Percentiles rank a stretch among this genome's conserved stretches.
These are phyloP conservation scores for Eutrema salsugineum DNA, from an alignment of 441 rosid species.

Conservation along the genomic window DNA sequence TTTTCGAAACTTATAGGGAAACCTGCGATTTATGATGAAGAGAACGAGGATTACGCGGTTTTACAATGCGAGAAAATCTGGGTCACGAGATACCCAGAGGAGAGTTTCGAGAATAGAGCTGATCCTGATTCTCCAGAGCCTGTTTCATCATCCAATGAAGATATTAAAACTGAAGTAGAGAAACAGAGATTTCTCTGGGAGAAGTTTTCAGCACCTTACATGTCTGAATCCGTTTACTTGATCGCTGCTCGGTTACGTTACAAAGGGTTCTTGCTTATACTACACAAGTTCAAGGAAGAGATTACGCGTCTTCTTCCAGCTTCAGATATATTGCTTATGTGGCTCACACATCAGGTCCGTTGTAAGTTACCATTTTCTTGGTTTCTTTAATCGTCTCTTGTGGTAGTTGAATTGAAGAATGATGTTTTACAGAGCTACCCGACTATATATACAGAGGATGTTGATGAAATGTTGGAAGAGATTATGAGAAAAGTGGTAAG, in stretches of 20 bases:
- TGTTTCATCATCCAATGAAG: slow-evolving; percentile 32
- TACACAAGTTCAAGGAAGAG: slow-evolving; percentile 45
- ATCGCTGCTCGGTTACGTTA: slow-evolving; percentile 72
- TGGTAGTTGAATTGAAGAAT: neutral
- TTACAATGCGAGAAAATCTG: slow-evolving; percentile 67
- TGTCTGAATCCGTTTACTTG: slow-evolving; percentile 63
- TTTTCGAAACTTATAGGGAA: slow-evolving; percentile 78
- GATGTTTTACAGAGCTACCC: slow-evolving; percentile 66
- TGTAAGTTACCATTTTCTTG: neutral
- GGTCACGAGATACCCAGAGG: slow-evolving; percentile 50
- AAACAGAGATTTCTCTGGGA: slow-evolving; percentile 45
- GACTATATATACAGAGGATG: slow-evolving; percentile 61
- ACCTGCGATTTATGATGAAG: slow-evolving; percentile 64
- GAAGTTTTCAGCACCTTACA: slow-evolving; percentile 64
- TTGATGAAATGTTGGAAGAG: slow-evolving; percentile 51
- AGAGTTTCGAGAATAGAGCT: slow-evolving; percentile 70
- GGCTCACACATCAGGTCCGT: slow-evolving; percentile 80
- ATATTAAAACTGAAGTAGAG: slow-evolving; percentile 41
- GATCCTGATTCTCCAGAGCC: slow-evolving; percentile 32
- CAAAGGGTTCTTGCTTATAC: slow-evolving; percentile 58
- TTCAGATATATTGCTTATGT: slow-evolving; percentile 70
- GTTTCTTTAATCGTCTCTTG: neutral
- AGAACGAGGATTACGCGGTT: slow-evolving; percentile 76
- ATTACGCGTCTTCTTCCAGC: slow-evolving; percentile 54
- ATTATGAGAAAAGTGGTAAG: slow-evolving; percentile 41